Evolutionary conservation across 257 asterid genomes (phyloP).

Genomic region (Voacanga thouarsii): DNA sequence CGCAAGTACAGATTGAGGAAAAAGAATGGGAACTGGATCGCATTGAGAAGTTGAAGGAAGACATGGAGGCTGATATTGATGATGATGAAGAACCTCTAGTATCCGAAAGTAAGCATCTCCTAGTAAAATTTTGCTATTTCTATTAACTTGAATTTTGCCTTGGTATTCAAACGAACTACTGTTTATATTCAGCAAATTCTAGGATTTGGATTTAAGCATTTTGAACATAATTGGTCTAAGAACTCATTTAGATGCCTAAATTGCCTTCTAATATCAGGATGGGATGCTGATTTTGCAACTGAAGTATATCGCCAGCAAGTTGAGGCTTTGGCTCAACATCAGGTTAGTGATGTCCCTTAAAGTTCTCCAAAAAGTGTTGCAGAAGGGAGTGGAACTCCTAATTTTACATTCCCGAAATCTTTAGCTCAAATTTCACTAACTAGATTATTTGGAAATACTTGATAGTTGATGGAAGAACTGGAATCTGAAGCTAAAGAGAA

Average conservation of each 20-base stretch:
- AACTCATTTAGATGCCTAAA: not conserved
- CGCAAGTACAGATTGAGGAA: conserved; percentile 64
- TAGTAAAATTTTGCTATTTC: conserved; percentile 4
- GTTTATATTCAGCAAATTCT: not conserved
- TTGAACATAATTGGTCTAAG: not conserved
- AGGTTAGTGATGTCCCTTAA: conserved; percentile 42
- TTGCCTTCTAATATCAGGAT: conserved; percentile 48
- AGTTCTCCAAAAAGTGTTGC: not conserved
- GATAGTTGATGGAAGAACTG: conserved; percentile 76
- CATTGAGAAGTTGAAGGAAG: conserved; percentile 94
- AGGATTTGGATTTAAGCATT: not conserved
- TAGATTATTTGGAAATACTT: conserved; percentile 12
- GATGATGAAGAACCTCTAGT: conserved; percentile 97
- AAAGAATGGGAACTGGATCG: conserved; percentile 96
- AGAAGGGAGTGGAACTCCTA: not conserved
- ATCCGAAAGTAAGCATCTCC: conserved; percentile 75
- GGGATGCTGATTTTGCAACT: conserved; percentile 98
- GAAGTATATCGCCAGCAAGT: conserved; percentile 92
- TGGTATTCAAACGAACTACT: not conserved
- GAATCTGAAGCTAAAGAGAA: conserved; percentile 86
- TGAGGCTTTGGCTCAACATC: conserved; percentile 83
- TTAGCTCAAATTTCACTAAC: conserved; percentile 9
- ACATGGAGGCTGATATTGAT: conserved; percentile 97
- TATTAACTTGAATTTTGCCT: conserved; percentile 2
- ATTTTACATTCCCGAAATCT: conserved; percentile 12